phyloP scores from a whole-genome alignment of 257 asterid genomes.

The Datura wrightii region DNA sequence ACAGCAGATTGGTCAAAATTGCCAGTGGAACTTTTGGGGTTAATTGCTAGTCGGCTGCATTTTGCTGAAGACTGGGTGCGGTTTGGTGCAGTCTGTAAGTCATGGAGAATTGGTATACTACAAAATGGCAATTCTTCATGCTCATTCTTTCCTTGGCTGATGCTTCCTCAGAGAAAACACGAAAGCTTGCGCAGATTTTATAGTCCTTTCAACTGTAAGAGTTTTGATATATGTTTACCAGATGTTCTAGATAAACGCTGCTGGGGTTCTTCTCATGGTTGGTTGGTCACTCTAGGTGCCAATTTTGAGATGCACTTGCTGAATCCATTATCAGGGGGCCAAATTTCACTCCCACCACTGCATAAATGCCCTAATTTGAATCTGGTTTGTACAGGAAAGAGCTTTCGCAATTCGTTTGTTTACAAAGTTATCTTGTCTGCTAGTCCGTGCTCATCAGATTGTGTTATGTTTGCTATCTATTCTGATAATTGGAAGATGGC shows the following conservation, averaged over 20 bases:
- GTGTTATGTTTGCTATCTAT: conserved; percentile 39
- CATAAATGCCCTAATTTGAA: conserved; percentile 39
- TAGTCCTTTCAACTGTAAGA: conserved; percentile 35
- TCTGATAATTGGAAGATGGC: conserved; percentile 37
- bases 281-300: conserved; percentile 40
- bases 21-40: conserved; percentile 41
- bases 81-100: conserved; percentile 38
- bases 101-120: conserved; percentile 37
- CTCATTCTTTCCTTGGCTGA: conserved; percentile 40
- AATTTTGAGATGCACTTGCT: conserved; percentile 37
- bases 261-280: conserved; percentile 46
- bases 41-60: conserved; percentile 35
- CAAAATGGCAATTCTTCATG: neutral
- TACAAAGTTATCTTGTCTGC: conserved; percentile 39
- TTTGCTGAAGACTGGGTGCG: conserved; percentile 35
- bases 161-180: conserved; percentile 35
- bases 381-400: conserved; percentile 33
- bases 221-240: conserved; percentile 31
- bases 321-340: conserved; percentile 34
- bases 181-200: conserved; percentile 23
- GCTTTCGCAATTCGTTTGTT: conserved; percentile 37
- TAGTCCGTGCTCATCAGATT: conserved; percentile 34
- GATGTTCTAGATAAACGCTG: conserved; percentile 38
- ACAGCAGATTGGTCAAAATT: conserved; percentile 40
- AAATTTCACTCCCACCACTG: conserved; percentile 37